phyloP scores from a whole-genome alignment of 2,329 filamentous ascomycete species.

The Diaporthe capsici region DNA sequence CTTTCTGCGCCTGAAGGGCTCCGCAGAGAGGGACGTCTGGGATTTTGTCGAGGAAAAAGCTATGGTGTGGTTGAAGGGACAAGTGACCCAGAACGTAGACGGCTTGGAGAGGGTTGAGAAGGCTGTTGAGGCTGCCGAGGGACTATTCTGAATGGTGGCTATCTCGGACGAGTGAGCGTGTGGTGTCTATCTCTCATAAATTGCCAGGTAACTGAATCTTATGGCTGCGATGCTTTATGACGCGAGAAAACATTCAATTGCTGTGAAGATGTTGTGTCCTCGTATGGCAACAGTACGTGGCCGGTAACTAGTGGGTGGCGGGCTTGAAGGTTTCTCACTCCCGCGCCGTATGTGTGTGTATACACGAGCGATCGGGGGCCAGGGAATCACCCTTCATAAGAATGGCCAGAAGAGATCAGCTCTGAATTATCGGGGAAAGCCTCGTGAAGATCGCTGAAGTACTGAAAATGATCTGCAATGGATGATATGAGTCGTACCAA shows the following conservation, averaged over 20 bases:
- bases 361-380: not conserved
- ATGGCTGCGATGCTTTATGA: not conserved
- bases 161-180: not conserved
- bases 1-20: not conserved
- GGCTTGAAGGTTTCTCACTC: not conserved
- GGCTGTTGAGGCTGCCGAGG: not conserved
- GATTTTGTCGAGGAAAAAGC: not conserved
- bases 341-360: not conserved
- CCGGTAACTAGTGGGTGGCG: not conserved
- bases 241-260: not conserved
- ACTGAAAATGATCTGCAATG: constrained; percentile 12
- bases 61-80: not conserved
- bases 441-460: not conserved
- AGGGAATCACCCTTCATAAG: not conserved
- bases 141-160: not conserved
- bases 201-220: not conserved
- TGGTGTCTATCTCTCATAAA: not conserved
- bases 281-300: not conserved
- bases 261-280: not conserved
- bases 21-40: not conserved
- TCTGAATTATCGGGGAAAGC: not conserved
- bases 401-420: not conserved
- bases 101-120: not conserved
- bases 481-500: constrained; percentile 14
- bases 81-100: not conserved